These are phyloP conservation scores for Westerdykella aurantiaca DNA, from an alignment of 2,329 filamentous ascomycete species.

Conservation along the genomic window DNA sequence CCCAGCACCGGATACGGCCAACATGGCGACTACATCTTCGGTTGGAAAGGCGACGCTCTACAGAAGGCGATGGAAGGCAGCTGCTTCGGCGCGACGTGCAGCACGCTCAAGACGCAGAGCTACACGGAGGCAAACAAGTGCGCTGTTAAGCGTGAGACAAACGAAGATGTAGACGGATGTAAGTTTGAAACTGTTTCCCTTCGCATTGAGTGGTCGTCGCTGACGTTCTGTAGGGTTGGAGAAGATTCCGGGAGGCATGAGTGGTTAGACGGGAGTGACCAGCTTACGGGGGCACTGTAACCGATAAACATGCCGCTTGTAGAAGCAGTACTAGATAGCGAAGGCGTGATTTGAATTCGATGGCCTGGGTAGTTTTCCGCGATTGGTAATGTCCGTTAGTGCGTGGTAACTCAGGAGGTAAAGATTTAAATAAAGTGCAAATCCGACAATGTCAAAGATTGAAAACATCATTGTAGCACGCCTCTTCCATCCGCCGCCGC, in stretches of 20 bases:
- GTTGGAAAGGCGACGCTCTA: slow-evolving; percentile 15
- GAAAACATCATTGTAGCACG: no score
- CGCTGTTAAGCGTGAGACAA: slow-evolving; percentile 8
- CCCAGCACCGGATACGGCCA: slow-evolving; percentile 17
- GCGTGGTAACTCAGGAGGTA: no score
- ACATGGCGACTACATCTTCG: slow-evolving; percentile 18
- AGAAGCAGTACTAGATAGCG: no score
- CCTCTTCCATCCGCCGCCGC: no score
- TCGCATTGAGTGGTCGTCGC: neutral
- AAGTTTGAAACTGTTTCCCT: slow-evolving; percentile 1
- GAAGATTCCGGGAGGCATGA: slow-evolving; percentile 9
- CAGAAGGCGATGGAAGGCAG: slow-evolving; percentile 15
- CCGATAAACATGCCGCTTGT: no score
- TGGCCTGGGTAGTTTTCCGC: no score
- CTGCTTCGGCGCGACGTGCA: slow-evolving; percentile 18
- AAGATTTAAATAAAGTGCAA: no score
- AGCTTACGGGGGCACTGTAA: no score
- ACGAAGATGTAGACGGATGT: slow-evolving; percentile 22
- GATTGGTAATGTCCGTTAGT: no score
- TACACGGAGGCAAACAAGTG: slow-evolving; percentile 19
- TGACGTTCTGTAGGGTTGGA: slow-evolving; percentile 6
- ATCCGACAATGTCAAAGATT: no score
- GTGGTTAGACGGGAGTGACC: no score
- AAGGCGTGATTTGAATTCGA: no score
- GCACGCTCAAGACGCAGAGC: slow-evolving; percentile 11